Evolutionary conservation across 208 protist genomes (phyloP).

Genomic region (Crithidia expoeki): DNA sequence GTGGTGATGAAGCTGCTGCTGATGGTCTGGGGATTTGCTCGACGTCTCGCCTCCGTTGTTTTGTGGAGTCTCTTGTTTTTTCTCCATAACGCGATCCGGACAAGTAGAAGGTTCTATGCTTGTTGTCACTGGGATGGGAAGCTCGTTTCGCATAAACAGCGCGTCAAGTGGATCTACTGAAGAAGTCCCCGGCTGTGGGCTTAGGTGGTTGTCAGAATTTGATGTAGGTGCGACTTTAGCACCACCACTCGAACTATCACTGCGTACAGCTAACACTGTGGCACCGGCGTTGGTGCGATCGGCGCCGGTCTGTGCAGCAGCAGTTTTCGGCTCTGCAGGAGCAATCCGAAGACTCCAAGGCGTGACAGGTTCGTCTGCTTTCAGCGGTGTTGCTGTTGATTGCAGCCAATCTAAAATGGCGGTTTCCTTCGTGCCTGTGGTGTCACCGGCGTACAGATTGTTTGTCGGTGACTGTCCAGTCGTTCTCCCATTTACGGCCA

Average conservation of each 20-base stretch:
- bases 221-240: not conserved
- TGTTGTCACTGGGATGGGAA: not conserved
- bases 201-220: not conserved
- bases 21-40: not conserved
- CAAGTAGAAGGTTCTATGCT: not conserved
- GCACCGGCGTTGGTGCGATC: too few species aligned
- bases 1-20: not conserved
- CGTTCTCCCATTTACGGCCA: too few species aligned
- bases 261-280: not conserved
- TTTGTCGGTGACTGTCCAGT: not conserved
- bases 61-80: not conserved
- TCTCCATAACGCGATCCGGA: too few species aligned
- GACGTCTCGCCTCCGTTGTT: not conserved
- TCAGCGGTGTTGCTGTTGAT: not conserved
- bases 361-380: not conserved
- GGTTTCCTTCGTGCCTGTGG: constrained; percentile 13
- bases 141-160: not conserved
- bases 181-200: not conserved
- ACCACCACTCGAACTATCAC: not conserved
- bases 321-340: not conserved
- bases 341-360: not conserved
- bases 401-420: constrained; percentile 27
- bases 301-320: not conserved
- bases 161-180: not conserved
- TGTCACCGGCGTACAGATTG: constrained; percentile 4